Evolutionary conservation across 2,329 filamentous ascomycete genomes (phyloP), one percentile per base, ranked within the genome.

Genomic region (Colletotrichum falcatum): DNA sequence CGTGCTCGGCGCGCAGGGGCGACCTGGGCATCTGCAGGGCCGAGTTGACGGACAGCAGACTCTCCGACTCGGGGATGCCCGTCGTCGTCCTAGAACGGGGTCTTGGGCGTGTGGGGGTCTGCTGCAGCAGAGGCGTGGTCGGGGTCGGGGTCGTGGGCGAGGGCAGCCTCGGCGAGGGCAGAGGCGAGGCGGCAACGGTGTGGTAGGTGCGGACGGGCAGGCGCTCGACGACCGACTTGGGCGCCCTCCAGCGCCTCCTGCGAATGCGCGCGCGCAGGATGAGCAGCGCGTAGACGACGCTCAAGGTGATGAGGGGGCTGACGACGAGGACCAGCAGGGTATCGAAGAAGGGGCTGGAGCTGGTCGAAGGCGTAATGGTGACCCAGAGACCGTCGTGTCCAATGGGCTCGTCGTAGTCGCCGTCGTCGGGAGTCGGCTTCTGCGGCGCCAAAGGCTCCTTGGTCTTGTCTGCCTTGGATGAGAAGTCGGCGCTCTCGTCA

Each of bases 171-270:
- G 88, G 75, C 76, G 88, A 76, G 79, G 87, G 82, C 79, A 89
- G 79, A 1, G 90, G 89, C 1, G 89, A 87, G 14, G 87, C 84
- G 2, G 88, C 84, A 44, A 97, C 93, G 0, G 95, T 97, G 76
- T 97, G 95, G 77, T 98, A 99, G 0, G 95, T 98, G 70, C 95
- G 91, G 18, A 99, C 94, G 2, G 96, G 96, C n/a, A 99, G 87
- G 69, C 93, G 91, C 75, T 98, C 95, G 23, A 99, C 95, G 0
- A 99, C 91, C 0, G 94, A 97, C 81, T 99, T 99, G 6, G 96
- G 96, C n/a, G 96, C 96, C 76, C 96, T 90, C 95, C 96, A 99
- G 75, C 95, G 89, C 73, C 95, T 89, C 70, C 95, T 89, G 61
- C 95, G 91, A 75, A 98, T 97, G 70, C 95, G 92, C 56, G 95